Conservation (phyloP, 2,329 filamentous ascomycete species). For the Stachybotrys chartarum region DNA sequence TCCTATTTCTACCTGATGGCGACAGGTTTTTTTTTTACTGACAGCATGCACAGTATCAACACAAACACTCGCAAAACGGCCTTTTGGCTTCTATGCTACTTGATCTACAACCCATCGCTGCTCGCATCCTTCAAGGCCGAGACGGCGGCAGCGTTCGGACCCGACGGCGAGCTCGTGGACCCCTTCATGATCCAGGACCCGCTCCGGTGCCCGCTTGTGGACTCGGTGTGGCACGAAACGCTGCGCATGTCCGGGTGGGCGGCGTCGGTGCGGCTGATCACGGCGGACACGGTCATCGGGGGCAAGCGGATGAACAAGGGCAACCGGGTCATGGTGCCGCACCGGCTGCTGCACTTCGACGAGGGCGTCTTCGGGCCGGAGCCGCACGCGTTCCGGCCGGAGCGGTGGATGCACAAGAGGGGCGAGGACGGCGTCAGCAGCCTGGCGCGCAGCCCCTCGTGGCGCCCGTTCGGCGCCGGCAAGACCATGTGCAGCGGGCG, state of each 20-base stretch:
- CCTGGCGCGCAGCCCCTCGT: constrained; percentile 8
- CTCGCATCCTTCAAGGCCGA: constrained; percentile 11
- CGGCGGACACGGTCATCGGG: constrained; percentile 14
- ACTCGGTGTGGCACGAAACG: constrained; percentile 18
- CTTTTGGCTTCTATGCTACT: constrained; percentile 17
- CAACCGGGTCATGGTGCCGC: constrained; percentile 17
- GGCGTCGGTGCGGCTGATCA: constrained; percentile 15
- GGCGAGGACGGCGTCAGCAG: background rate
- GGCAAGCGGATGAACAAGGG: constrained; percentile 16
- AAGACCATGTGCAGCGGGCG: constrained; percentile 17
- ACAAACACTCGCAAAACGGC: constrained; percentile 17
- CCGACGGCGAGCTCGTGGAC: constrained; percentile 20
- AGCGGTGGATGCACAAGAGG: constrained; percentile 8
- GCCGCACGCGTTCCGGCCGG: constrained; percentile 7
- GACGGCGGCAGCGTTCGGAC: constrained; percentile 12
- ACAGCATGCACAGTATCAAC: constrained; percentile 13
- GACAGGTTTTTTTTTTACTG: background rate
- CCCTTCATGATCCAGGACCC: constrained; percentile 13
- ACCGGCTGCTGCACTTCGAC: constrained; percentile 16
- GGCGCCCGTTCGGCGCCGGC: constrained; percentile 19
- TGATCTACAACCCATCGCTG: constrained; percentile 10
- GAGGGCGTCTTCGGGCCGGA: constrained; percentile 8
- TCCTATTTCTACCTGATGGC: background rate
- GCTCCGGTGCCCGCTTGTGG: constrained; percentile 10
- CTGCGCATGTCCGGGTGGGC: constrained; percentile 12